phyloP scores from a whole-genome alignment of 306 rosid genomes.

The Fragaria ananassa region DNA sequence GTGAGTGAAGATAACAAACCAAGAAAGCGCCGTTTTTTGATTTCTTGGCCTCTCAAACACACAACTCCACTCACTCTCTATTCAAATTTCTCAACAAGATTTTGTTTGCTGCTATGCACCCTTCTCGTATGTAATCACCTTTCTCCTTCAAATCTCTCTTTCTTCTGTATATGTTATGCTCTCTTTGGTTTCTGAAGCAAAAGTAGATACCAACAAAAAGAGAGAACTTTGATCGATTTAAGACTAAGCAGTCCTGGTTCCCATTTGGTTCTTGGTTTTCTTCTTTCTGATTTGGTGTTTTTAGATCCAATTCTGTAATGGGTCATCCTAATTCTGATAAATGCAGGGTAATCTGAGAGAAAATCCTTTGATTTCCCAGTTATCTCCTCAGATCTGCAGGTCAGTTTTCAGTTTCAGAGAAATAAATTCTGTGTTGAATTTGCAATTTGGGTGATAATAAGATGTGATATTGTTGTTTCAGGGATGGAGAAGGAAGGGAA shows the following conservation, averaged over 20 bases:
- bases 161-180: neutral
- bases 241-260: neutral
- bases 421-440: neutral
- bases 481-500: slow-evolving; percentile 51
- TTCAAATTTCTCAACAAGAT: neutral
- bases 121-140: slow-evolving; percentile 3
- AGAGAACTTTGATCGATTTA: neutral
- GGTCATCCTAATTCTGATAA: slow-evolving; percentile 17
- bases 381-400: slow-evolving; percentile 33
- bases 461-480: slow-evolving; percentile 18
- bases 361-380: slow-evolving; percentile 8
- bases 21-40: slow-evolving; percentile 13
- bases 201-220: neutral
- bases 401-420: slow-evolving; percentile 8
- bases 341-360: slow-evolving; percentile 26
- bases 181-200: slow-evolving; percentile 25
- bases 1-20: slow-evolving; percentile 16
- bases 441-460: slow-evolving; percentile 7
- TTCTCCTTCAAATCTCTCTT: slow-evolving; percentile 8
- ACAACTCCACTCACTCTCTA: neutral
- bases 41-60: slow-evolving; percentile 6
- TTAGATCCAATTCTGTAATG: neutral
- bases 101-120: neutral
- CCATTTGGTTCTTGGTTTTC: slow-evolving; percentile 7
- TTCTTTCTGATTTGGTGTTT: neutral